Percentiles rank a stretch among this genome's conserved stretches.
Conservation (phyloP, 306 rosid genomes). For the Quercus bicolor region DNA sequence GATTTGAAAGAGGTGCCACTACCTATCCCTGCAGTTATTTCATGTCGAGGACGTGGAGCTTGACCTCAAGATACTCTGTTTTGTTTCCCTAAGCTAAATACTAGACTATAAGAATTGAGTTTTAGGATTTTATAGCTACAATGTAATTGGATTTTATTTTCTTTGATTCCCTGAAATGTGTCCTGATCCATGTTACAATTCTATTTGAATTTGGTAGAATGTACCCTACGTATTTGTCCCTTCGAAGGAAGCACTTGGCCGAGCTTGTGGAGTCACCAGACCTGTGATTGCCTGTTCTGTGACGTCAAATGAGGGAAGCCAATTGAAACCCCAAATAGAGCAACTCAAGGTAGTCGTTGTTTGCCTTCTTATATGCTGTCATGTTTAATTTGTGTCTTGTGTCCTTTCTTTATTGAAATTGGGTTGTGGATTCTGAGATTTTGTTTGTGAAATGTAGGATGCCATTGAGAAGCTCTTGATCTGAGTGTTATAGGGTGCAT, state of each 20-base stretch:
- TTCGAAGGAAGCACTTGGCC: slow-evolving; percentile 91
- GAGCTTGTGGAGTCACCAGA: slow-evolving; percentile 91
- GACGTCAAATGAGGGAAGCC: slow-evolving; percentile 89
- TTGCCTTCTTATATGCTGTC: not conserved
- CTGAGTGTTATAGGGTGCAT: slow-evolving; percentile 21
- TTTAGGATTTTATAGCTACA: not conserved
- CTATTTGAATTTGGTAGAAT: slow-evolving; percentile 42
- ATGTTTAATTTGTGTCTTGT: not conserved
- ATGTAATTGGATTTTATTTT: not conserved
- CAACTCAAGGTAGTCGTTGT: slow-evolving; percentile 65
- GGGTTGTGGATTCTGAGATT: slow-evolving; percentile 13
- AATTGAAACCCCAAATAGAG: slow-evolving; percentile 79
- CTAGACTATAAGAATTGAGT: not conserved
- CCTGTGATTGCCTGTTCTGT: slow-evolving; percentile 91
- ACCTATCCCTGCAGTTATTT: not conserved
- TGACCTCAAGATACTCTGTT: not conserved
- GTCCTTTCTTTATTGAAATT: not conserved
- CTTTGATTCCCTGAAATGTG: not conserved
- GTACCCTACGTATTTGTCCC: slow-evolving; percentile 89
- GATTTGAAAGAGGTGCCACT: not conserved
- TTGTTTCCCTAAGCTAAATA: not conserved
- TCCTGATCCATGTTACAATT: not conserved
- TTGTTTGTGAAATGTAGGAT: slow-evolving; percentile 47
- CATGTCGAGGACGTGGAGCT: not conserved
- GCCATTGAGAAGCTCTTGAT: slow-evolving; percentile 93